Percentiles rank a stretch among this genome's conserved stretches.
Conservation (phyloP, 169 alveolate species). For the Besnoitia besnoiti region DNA sequence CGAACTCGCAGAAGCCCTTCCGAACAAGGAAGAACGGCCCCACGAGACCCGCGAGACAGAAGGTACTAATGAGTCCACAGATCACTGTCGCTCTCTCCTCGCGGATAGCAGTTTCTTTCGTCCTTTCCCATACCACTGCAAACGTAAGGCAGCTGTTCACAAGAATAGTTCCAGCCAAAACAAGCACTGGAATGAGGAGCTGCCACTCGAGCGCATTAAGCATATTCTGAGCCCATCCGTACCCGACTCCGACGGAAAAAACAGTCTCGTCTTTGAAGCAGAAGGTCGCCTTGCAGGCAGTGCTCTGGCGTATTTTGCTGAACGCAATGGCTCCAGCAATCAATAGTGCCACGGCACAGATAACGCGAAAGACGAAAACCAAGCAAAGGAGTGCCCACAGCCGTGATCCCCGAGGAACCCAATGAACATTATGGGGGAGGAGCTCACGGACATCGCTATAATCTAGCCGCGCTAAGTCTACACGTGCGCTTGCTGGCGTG, state of each 20-base stretch:
- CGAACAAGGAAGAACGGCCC: background rate
- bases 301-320: background rate
- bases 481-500: too few species aligned
- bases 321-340: background rate
- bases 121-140: background rate
- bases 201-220: conserved; percentile 3
- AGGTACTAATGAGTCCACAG: background rate
- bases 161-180: background rate
- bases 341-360: background rate
- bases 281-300: background rate
- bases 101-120: background rate
- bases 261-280: conserved; percentile 7
- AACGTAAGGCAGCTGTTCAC: background rate
- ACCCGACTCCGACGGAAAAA: background rate
- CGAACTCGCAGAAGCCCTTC: conserved; percentile 7
- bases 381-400: background rate
- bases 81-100: background rate
- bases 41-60: conserved; percentile 7
- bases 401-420: background rate
- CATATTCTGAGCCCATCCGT: conserved; percentile 3
- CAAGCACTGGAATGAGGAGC: background rate
- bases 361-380: background rate
- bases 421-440: background rate
- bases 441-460: background rate
- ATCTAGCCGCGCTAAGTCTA: too few species aligned